Base-by-base conservation (phyloP, 495 filamentous ascomycete genomes). In the Symbiotaphrina buchneri region DNA sequence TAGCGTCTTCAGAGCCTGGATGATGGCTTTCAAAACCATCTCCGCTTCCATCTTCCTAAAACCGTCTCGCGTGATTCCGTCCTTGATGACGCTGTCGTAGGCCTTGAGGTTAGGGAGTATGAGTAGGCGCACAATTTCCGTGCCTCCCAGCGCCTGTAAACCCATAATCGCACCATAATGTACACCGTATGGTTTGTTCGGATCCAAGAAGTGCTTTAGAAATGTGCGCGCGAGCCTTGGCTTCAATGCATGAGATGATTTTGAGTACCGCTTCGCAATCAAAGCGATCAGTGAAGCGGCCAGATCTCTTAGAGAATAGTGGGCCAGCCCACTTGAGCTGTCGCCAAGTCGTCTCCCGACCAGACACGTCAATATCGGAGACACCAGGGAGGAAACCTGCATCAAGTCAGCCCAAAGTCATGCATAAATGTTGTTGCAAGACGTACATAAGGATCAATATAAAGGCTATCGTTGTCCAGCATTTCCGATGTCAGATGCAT, bases 141-240 rank as follows among this genome's bases (percentile, higher is more conserved):
- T 40, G 0, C 83, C 83, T 8, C 80, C 80, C 14, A 85, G 68
- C 0, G 66, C 61, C 0, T 65, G 58, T 7, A 97, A 56, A 3
- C 81, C 83, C 23, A 67, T 61, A 23, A 97, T 63, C 6, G 84
- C 79, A 30, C 87, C 87, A 45, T 81, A 95, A 42, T 87, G 78
- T 3, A 81, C 72, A 11, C 71, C 65, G 3, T 83, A 62, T 0
- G 80, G 68, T 43, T 81, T 74, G 19, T 65, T 60, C 0, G 81
- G 78, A 46, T 93, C 82, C 5, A 97, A 65, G 47, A 93, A 83
- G 41, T 69, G 56, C 53, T 91, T 93, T 3, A 95, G 63, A 46
- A 79, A 94, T 0, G 80, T 82, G 10, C 87, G 68, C 10, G 81
- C 78, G n/a, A 97, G 65, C 21, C 87, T 71, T 0, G 87, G 72